phyloP scores from a whole-genome alignment of 1,284 basidiomycete species.

The Pulchroboletus neoregius region DNA sequence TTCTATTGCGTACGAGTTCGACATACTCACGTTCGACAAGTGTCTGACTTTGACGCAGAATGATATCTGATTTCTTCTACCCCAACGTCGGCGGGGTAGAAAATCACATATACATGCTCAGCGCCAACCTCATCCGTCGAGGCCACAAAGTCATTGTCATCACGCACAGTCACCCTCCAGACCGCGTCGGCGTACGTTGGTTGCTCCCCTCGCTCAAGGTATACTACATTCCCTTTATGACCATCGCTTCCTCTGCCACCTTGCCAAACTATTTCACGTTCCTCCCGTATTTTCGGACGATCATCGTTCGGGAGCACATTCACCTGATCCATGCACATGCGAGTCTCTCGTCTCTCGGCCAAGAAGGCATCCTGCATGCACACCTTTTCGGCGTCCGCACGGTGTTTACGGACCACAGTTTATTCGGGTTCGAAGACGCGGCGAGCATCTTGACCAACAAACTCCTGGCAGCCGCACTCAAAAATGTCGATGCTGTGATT shows the following conservation, averaged over 20 bases:
- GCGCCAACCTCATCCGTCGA: slow-evolving; percentile 74
- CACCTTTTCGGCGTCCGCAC: slow-evolving; percentile 81
- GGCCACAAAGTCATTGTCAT: slow-evolving; percentile 96
- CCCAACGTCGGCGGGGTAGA: slow-evolving; percentile 96
- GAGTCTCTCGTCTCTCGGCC: slow-evolving; percentile 83
- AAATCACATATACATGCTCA: slow-evolving; percentile 92
- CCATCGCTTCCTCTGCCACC: slow-evolving; percentile 87
- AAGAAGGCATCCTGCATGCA: slow-evolving; percentile 90
- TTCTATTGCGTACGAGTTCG: slow-evolving; percentile 29
- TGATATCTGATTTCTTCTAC: slow-evolving; percentile 98
- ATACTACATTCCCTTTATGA: slow-evolving; percentile 88
- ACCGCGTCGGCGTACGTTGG: slow-evolving; percentile 87
- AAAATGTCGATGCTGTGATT: slow-evolving; percentile 90
- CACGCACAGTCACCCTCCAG: slow-evolving; percentile 85
- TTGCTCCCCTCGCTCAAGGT: slow-evolving; percentile 85
- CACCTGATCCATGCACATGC: slow-evolving; percentile 92
- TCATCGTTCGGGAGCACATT: slow-evolving; percentile 84
- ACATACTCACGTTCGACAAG: neutral
- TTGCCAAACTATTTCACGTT: slow-evolving; percentile 93
- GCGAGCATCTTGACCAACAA: slow-evolving; percentile 98
- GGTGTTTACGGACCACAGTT: slow-evolving; percentile 95
- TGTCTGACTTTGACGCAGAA: slow-evolving; percentile 43
- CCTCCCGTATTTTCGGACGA: slow-evolving; percentile 86
- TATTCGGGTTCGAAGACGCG: slow-evolving; percentile 95
- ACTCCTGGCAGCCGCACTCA: slow-evolving; percentile 79